Percentiles rank a stretch among this genome's conserved stretches.
Evolutionary conservation across 306 rosid genomes (phyloP).

Genomic region (Vicia faba): DNA sequence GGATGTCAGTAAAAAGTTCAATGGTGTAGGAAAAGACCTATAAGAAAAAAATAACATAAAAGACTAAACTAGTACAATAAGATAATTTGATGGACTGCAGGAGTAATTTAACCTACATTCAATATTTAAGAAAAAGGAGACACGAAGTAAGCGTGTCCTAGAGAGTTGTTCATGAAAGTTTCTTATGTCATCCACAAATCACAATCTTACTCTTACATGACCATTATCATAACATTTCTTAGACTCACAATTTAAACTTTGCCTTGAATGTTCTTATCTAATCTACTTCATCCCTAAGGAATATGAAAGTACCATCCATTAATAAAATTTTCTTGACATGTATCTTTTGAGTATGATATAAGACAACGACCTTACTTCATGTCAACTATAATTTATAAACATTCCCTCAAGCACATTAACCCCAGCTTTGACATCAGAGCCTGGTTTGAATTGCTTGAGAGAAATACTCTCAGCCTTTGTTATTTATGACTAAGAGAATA

Average conservation of each 20-base stretch:
- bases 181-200: conserved; percentile 2
- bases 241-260: not conserved
- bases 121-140: not conserved
- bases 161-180: not conserved
- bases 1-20: too few relatives aligned
- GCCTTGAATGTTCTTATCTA: conserved; percentile 4
- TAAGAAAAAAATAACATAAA: not conserved
- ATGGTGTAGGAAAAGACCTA: too few relatives aligned
- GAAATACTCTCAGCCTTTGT: too few relatives aligned
- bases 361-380: not conserved
- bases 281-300: not conserved
- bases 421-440: too few relatives aligned
- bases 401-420: too few relatives aligned
- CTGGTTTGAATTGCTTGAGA: too few relatives aligned
- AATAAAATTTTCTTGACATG: not conserved
- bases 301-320: conserved; percentile 11
- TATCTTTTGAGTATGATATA: conserved; percentile 6
- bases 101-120: not conserved
- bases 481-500: too few relatives aligned
- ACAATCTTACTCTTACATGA: conserved; percentile 19
- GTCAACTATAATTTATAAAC: not conserved
- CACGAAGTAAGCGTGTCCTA: not conserved
- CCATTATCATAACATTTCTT: not conserved
- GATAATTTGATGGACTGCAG: not conserved
- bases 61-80: not conserved